Base-by-base conservation (phyloP, 352 stramenopile genomes). In the Halophytophthora batemanensis region DNA sequence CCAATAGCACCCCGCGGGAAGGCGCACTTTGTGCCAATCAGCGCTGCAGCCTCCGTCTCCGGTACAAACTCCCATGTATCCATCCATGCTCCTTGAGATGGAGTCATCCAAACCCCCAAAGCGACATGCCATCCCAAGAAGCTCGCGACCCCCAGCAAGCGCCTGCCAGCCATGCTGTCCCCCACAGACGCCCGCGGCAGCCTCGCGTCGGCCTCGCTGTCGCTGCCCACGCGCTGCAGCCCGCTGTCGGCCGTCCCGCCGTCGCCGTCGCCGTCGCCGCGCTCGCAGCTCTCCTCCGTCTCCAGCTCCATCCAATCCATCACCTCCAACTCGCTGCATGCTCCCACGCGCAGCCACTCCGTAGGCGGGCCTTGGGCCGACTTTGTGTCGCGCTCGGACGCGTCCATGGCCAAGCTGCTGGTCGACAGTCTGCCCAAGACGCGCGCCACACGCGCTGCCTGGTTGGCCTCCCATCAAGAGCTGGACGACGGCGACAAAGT, bases 381-480 rank as follows among this genome's bases (percentile, higher is more conserved):
- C 36, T 72, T 72, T 22, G 40, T 72, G 17, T 72, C 63, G 34
- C 53, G 59, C 2, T 61, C 63, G 12, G 61, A 72, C 50, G 59
- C 59, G n/a, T 69, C 59, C 31, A 72, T 73, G 59, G 59, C 56
- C 47, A 69, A 69, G 50, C 28, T 73, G 22, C 56, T 69, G 51
- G 55, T 64, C n/a, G 58, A 64, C 29, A 61, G 59, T 35, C 55
- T 73, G 17, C 59, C 64, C 31, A 69, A 69, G 52, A 73, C 64
- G 28, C 52, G 55, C 52, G 61, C 60, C 22, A 64, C 55, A 15
- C 55, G 64, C 12, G 49, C 53, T 23, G 69, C 19, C 23, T 73
- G 64, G 64, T 33, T 69, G 17, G 31, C 51, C 21, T 60, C 35
- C 40, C 64, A 73, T 38, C 55, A 69, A 18, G 60, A 73, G 3